Conservation (phyloP, 352 stramenopile genomes). For the Globisporangium orthogonon region DNA sequence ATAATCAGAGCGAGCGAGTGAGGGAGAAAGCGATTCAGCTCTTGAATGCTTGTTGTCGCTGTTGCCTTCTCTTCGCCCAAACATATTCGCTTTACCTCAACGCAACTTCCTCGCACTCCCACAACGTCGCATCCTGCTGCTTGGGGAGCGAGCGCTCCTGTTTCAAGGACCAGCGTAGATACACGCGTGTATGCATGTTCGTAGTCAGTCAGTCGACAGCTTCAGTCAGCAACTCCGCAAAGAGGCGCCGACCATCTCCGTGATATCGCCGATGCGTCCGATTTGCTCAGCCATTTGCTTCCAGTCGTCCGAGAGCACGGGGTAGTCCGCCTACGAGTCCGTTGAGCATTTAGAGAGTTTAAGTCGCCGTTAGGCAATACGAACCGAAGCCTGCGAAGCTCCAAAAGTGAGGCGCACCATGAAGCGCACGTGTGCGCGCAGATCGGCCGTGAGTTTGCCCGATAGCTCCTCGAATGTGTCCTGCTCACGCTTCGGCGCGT, state of each 20-base stretch:
- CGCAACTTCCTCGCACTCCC: constrained; percentile 87
- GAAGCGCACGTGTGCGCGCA: constrained; percentile 84
- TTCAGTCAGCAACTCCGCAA: not conserved
- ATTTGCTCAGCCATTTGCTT: constrained; percentile 87
- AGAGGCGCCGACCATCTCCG: constrained; percentile 55
- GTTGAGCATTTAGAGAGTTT: not conserved
- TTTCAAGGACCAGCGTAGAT: not conserved
- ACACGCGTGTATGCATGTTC: not conserved
- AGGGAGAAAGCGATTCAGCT: constrained; percentile 1
- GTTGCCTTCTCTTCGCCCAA: too few species aligned
- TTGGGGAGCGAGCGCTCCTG: constrained; percentile 77
- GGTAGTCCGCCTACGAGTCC: constrained; percentile 57
- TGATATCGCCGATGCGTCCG: constrained; percentile 84
- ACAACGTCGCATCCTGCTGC: constrained; percentile 82
- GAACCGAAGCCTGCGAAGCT: not conserved
- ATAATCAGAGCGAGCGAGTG: not conserved
- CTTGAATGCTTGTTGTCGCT: not conserved
- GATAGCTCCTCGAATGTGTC: constrained; percentile 84
- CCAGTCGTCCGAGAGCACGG: constrained; percentile 85
- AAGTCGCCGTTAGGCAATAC: not conserved
- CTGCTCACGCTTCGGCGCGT: constrained; percentile 44
- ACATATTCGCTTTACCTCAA: constrained; percentile 31
- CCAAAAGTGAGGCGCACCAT: constrained; percentile 30
- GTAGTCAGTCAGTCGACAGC: not conserved
- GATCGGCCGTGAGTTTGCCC: constrained; percentile 78